A percentile compares a stretch with the other conserved stretches of the same genome.
Conservation (phyloP, 192 early-diverging fungal species). For the Neocallimastix lanati region DNA sequence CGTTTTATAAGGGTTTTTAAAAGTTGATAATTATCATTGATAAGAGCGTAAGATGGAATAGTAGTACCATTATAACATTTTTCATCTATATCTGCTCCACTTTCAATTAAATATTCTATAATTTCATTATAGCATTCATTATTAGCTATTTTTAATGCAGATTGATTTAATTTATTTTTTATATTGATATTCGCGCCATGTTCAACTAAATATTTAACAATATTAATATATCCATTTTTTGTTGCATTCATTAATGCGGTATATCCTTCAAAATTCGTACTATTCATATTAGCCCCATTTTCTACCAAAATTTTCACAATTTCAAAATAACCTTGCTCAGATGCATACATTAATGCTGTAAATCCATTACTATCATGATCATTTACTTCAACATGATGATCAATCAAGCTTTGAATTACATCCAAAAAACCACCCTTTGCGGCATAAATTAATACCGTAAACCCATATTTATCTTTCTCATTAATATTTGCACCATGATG, state of each 20-base stretch:
- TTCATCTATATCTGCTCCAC: background rate
- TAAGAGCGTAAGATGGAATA: background rate
- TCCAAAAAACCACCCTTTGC: background rate
- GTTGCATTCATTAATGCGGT: background rate
- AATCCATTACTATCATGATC: background rate
- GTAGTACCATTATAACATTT: background rate
- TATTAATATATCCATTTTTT: background rate
- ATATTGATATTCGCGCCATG: background rate
- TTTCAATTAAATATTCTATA: background rate
- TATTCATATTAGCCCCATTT: background rate
- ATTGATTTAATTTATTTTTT: background rate
- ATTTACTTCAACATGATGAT: background rate
- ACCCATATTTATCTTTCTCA: background rate
- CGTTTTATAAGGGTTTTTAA: background rate
- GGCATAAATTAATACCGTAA: background rate
- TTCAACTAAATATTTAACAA: background rate
- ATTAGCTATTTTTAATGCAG: background rate
- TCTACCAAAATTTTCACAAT: background rate
- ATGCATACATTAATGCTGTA: background rate
- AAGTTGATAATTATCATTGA: background rate
- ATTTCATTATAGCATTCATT: background rate
- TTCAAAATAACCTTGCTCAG: background rate
- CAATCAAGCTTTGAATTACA: background rate
- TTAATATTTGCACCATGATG: background rate
- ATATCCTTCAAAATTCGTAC: background rate